Percentiles rank a stretch among this genome's conserved stretches.
phyloP scores from a whole-genome alignment of 495 filamentous ascomycete genomes.

The Daldinia caldariorum region DNA sequence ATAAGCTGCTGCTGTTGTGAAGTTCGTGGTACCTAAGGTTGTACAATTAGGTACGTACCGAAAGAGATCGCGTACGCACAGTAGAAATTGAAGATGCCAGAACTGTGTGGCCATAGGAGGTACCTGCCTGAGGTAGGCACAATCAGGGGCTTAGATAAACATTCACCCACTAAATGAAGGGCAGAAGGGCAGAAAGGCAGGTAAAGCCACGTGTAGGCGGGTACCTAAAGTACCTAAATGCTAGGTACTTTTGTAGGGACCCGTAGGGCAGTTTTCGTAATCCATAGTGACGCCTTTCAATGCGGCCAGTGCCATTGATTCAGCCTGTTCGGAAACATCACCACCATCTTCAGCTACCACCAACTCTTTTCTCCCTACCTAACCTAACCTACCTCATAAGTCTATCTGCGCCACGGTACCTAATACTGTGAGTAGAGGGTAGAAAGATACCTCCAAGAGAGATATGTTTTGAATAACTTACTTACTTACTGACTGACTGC shows the following conservation, averaged over 20 bases:
- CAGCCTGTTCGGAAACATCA: slow-evolving; percentile 6
- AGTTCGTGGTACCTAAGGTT: neutral
- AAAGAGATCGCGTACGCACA: neutral
- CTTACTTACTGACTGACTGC: neutral
- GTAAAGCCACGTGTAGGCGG: slow-evolving; percentile 3
- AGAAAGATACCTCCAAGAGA: neutral
- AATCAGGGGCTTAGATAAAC: neutral
- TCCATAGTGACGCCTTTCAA: neutral
- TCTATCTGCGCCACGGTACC: too few relatives aligned
- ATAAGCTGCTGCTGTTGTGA: neutral
- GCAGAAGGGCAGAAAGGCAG: neutral
- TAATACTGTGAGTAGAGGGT: neutral
- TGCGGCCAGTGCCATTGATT: neutral
- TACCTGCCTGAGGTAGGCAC: too few relatives aligned
- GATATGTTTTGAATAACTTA: neutral
- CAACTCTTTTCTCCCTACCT: too few relatives aligned
- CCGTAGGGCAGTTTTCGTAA: neutral
- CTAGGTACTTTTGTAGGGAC: slow-evolving; percentile 6
- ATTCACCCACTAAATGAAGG: neutral
- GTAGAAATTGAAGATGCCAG: neutral
- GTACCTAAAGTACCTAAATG: too few relatives aligned
- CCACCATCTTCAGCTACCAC: too few relatives aligned
- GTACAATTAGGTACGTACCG: too few relatives aligned
- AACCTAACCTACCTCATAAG: too few relatives aligned
- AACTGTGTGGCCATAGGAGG: neutral